These are phyloP conservation scores for Coemansia sp. DNA, from an alignment of 192 early-diverging fungal genomes.

Conservation along the genomic window DNA sequence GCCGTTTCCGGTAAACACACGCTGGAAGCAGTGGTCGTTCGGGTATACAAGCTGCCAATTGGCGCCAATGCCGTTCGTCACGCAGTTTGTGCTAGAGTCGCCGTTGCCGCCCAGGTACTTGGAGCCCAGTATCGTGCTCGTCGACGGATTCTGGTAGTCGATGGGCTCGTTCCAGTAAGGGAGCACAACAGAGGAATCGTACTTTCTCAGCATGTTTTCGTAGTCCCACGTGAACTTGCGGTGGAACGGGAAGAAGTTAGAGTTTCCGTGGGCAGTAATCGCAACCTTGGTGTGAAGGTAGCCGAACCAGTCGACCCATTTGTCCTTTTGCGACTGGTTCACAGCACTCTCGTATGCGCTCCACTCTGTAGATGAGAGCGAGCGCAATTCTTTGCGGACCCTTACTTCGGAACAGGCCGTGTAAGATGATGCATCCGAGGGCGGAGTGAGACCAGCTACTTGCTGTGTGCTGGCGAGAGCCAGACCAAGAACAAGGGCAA, in stretches of 20 bases:
- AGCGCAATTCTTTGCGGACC: slow-evolving; percentile 54
- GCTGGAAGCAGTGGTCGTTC: slow-evolving; percentile 30
- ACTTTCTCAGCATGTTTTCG: slow-evolving; percentile 52
- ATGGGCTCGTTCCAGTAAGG: slow-evolving; percentile 54
- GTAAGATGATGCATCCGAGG: slow-evolving; percentile 31
- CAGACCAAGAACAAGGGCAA: slow-evolving; percentile 29
- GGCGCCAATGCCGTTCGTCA: slow-evolving; percentile 21
- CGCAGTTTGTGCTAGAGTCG: slow-evolving; percentile 24
- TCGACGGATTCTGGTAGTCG: slow-evolving; percentile 48
- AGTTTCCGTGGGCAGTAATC: slow-evolving; percentile 30
- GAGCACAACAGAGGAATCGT: slow-evolving; percentile 42
- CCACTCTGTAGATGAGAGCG: slow-evolving; percentile 42
- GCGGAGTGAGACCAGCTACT: slow-evolving; percentile 16
- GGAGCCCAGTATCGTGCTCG: slow-evolving; percentile 24
- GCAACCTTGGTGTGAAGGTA: slow-evolving; percentile 40
- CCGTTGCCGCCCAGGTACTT: slow-evolving; percentile 53
- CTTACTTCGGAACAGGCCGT: slow-evolving; percentile 17
- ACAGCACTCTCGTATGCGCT: slow-evolving; percentile 36
- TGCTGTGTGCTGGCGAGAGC: slow-evolving; percentile 16
- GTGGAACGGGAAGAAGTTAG: slow-evolving; percentile 56
- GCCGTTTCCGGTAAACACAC: slow-evolving; percentile 30
- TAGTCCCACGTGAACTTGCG: slow-evolving; percentile 55
- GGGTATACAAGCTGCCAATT: slow-evolving; percentile 28
- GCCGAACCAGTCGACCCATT: slow-evolving; percentile 53
- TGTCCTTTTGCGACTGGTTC: slow-evolving; percentile 22